Evolutionary conservation across 768 basidiomycete species (phyloP), one percentile per base, ranked within the genome.

Genomic region (Leccinum subtestaceum): DNA sequence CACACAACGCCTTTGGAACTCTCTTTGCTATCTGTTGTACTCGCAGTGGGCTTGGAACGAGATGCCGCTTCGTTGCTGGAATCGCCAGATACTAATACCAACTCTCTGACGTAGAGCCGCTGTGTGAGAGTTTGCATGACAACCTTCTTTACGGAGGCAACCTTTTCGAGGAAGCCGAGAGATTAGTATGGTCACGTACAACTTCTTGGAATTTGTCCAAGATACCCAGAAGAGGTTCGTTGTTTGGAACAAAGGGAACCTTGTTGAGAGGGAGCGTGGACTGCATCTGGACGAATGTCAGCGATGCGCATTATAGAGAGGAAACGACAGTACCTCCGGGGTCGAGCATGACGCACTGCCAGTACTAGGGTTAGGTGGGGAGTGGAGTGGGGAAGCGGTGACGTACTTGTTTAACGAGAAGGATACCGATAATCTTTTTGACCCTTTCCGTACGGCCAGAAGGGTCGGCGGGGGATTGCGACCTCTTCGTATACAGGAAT

Each of bases 131-230:
- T 25, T 25, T 25, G 25, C 25, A 25, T 25, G 25, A 4, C 25
- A 25, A 25, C 25, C 25, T 25, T 25, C 25, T 25, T 25, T 25
- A 25, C 25, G 25, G 25, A 25, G 25, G 25, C 25, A 25, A 2
- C 25, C 4, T 25, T 25, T 2, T 25, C 25, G 3, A 25, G 1
- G 25, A 3, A 96, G 84, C 49, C 91, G 84, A 61, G 86, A 86
- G 53, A 95, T 91, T 64, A 95, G 21, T 21, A 21, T 89, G 21
- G 93, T 93, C 84, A 96, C 95, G 70, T 96, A 31, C 91, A 81
- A 4, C 92, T 67, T 93, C 92, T 71, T 95, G 93, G 72, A 95
- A 95, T 60, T 80, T 88, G 71, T 95, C 93, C 32, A 95, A 79
- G 60, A 94, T 25, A 25, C 25, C 25, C 25, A 4, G 25, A 25